Base-by-base conservation (phyloP, 257 asterid species). In the Misopates orontium region DNA sequence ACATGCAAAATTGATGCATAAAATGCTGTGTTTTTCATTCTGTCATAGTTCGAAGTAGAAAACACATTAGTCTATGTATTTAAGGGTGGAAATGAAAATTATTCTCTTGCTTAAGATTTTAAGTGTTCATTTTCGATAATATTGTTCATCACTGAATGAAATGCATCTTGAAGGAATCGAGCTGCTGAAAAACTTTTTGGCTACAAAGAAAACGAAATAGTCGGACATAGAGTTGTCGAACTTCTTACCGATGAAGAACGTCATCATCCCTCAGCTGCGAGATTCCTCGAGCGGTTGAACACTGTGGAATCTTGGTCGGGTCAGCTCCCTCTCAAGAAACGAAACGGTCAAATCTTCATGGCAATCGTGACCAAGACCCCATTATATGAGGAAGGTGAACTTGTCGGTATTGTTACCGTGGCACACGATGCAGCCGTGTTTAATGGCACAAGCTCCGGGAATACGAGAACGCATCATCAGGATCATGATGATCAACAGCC, bases 181-280 rank as follows among this genome's bases (percentile, higher is more conserved):
- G 80, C 94, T 0, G 95, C 97, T 32, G 95, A 88, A 75, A 86
- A 79, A 47, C 89, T 91, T 53, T 91, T 60, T 66, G 96, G 89
- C 17, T 88, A 91, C 69, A 84, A 80, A 65, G 80, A 76, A 45
- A 48, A 73, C 32, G 95, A 91, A 80, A 87, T 78, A 22, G 15
- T 86, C 21, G 94, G 93, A 66, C 77, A 68, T 25, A 74, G 66
- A 62, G 81, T 42, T 8, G 54, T 40, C 31, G 84, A 77, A 15
- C 77, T 86, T 57, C 79, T 83, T 55, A 63, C 73, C 56, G 82
- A 77, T 39, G 87, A 83, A 80, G 85, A 78, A 48, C 69, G 78
- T 64, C 77, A 56, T 18, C 77, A 56, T 18, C 76, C 58, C 17
- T 65, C 75, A 53, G 87, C 80, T 7, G 54, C 42, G 54, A 57